Evolutionary conservation across 371 early-diverging fungal genomes (phyloP).

Genomic region (Gilbertella persicaria): DNA sequence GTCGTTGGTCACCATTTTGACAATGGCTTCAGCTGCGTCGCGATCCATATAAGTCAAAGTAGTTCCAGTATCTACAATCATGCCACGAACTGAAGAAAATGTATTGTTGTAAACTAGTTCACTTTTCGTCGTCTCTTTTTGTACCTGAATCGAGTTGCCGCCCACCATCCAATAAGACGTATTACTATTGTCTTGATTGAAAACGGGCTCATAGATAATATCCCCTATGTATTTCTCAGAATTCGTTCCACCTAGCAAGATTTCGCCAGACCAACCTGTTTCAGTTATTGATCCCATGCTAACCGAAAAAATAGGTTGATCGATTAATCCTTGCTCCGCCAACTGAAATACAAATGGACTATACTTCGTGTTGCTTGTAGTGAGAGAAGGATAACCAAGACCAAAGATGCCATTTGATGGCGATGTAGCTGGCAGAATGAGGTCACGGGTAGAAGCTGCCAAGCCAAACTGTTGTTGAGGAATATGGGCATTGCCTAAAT

Average conservation of each 20-base stretch:
- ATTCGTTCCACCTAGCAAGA: constrained; percentile 60
- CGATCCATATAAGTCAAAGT: constrained; percentile 18
- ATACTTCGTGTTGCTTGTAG: constrained; percentile 4
- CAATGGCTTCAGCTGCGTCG: constrained; percentile 23
- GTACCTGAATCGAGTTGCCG: background rate
- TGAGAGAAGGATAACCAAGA: constrained; percentile 26
- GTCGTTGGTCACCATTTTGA: constrained; percentile 19
- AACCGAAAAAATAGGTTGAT: constrained; percentile 25
- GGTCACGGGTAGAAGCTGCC: constrained; percentile 19
- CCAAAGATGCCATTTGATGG: constrained; percentile 37
- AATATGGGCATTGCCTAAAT: constrained; percentile 25
- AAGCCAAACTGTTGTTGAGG: constrained; percentile 35
- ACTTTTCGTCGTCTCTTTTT: background rate
- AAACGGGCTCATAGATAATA: constrained; percentile 42
- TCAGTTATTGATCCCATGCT: constrained; percentile 6
- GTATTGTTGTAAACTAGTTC: background rate
- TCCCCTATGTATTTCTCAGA: constrained; percentile 48
- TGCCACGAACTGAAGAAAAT: constrained; percentile 20
- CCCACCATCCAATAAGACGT: constrained; percentile 17
- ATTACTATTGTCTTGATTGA: background rate
- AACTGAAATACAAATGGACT: constrained; percentile 25
- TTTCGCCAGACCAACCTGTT: constrained; percentile 34
- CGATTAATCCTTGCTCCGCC: constrained; percentile 12
- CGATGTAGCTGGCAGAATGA: constrained; percentile 15
- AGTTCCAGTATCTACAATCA: constrained; percentile 27